Conservation (phyloP, 2,329 filamentous ascomycete species). For the Aspergillus quadrilineatus region DNA sequence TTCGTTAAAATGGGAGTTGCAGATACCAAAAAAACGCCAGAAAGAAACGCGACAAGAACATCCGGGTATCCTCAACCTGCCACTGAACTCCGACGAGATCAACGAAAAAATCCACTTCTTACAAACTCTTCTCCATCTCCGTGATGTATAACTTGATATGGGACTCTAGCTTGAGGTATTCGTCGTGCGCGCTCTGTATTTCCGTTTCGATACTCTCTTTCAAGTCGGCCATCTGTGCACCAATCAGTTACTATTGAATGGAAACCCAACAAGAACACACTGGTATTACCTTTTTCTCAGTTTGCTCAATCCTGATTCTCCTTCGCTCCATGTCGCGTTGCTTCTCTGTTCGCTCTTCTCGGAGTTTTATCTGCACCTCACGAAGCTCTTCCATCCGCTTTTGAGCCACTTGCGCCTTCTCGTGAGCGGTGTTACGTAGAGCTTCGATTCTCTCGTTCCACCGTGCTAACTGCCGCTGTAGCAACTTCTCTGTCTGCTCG, state of each 20-base stretch:
- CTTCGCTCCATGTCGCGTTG: conserved; percentile 88
- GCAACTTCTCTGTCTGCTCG: conserved; percentile 78
- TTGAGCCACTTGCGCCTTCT: conserved; percentile 78
- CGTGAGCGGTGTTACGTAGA: conserved; percentile 73
- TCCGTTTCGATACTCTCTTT: conserved; percentile 98
- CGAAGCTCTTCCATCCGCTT: conserved; percentile 88
- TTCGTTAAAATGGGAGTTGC: conserved; percentile 13
- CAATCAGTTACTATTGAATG: conserved; percentile 21
- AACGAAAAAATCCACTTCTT: conserved; percentile 19
- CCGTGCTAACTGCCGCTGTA: conserved; percentile 79
- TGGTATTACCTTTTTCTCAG: conserved; percentile 83
- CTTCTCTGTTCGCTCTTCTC: conserved; percentile 82
- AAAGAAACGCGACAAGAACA: conserved; percentile 27
- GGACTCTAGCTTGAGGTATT: conserved; percentile 96
- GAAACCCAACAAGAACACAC: neutral
- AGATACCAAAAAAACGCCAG: conserved; percentile 24
- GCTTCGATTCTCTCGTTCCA: conserved; percentile 86
- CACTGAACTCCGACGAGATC: conserved; percentile 33
- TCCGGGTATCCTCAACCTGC: conserved; percentile 42
- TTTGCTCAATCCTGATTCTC: conserved; percentile 93
- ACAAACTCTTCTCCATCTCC: conserved; percentile 92
- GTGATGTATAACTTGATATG: conserved; percentile 98
- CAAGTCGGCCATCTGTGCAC: conserved; percentile 81
- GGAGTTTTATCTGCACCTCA: conserved; percentile 73
- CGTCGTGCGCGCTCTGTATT: conserved; percentile 82